A percentile compares a stretch with the other conserved stretches of the same genome.
phyloP scores from a whole-genome alignment of 345 rosid genomes.

The Eutrema yunnanense region DNA sequence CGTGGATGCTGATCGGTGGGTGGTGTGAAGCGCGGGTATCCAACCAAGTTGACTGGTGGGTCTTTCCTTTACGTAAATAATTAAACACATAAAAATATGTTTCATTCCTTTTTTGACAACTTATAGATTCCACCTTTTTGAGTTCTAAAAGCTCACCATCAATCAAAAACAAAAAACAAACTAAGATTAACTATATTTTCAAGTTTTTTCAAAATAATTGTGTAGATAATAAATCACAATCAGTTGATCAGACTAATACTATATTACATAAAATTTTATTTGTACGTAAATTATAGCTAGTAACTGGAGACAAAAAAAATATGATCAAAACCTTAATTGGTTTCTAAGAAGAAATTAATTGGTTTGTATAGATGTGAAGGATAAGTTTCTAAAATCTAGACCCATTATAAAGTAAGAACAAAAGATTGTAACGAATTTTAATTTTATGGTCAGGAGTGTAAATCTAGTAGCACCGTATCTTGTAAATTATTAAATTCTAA shows the following conservation, averaged over 20 bases:
- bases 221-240: neutral
- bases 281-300: no score
- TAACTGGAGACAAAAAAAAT: no score
- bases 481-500: neutral
- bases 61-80: neutral
- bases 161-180: neutral
- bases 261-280: no score
- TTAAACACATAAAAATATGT: neutral
- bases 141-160: neutral
- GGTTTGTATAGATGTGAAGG: neutral
- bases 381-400: neutral
- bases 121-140: neutral
- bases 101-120: neutral
- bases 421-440: neutral
- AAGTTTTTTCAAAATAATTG: neutral
- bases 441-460: no score
- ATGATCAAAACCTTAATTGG: neutral
- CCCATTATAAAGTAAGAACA: neutral
- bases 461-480: conserved; percentile 10
- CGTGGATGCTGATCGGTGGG: neutral
- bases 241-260: neutral
- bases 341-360: neutral
- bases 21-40: conserved; percentile 14
- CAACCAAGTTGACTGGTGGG: conserved; percentile 13
- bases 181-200: neutral